Conservation (phyloP, 1,284 basidiomycete genomes). For the Papiliotrema terrestris region DNA sequence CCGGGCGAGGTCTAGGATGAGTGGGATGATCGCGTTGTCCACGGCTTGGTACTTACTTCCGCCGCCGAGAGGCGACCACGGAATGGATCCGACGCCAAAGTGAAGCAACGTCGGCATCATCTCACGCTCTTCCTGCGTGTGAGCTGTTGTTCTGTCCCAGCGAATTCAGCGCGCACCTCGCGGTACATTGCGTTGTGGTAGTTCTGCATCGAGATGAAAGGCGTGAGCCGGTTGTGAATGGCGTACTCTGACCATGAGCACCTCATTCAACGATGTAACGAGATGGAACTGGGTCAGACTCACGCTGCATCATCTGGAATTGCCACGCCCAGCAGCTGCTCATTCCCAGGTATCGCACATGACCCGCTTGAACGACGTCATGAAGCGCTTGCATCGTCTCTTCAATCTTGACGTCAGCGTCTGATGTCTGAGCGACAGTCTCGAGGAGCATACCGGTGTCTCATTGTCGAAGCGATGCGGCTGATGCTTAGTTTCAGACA, state of each 20-base stretch:
- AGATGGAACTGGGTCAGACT: slow-evolving; percentile 4
- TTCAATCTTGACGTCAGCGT: slow-evolving; percentile 44
- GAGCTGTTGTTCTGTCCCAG: background rate
- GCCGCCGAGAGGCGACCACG: slow-evolving; percentile 12
- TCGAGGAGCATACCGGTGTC: slow-evolving; percentile 47
- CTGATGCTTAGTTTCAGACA: slow-evolving; percentile 8
- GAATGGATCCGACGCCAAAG: slow-evolving; percentile 36
- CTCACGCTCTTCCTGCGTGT: slow-evolving; percentile 57
- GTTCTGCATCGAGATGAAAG: slow-evolving; percentile 68
- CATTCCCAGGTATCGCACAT: slow-evolving; percentile 65
- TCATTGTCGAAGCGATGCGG: slow-evolving; percentile 61
- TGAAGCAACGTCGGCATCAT: slow-evolving; percentile 56
- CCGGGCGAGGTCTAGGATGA: background rate
- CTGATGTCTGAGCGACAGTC: background rate
- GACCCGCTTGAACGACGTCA: slow-evolving; percentile 61
- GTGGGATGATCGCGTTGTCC: slow-evolving; percentile 5
- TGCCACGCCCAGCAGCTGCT: slow-evolving; percentile 47
- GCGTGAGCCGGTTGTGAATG: slow-evolving; percentile 55
- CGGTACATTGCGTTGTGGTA: slow-evolving; percentile 52
- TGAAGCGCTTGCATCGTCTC: slow-evolving; percentile 65
- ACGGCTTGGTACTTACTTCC: slow-evolving; percentile 7
- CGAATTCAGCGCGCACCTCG: slow-evolving; percentile 37
- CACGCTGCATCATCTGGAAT: slow-evolving; percentile 42
- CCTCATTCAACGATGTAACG: no score
- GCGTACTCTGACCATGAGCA: slow-evolving; percentile 30